phyloP scores from a whole-genome alignment of 495 filamentous ascomycete genomes.

The Neurospora sp. region DNA sequence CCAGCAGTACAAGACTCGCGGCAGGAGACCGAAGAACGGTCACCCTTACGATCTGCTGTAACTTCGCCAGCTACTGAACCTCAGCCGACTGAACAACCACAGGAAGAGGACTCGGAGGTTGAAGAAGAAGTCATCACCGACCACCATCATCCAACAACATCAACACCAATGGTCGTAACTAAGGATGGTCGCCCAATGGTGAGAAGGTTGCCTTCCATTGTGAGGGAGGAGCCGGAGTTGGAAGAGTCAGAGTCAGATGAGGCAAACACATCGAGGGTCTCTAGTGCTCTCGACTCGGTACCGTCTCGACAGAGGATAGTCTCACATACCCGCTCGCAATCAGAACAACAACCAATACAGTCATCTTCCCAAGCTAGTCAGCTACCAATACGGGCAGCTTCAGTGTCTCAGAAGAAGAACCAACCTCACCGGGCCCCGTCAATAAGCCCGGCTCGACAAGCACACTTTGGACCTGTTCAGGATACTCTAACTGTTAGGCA shows the following conservation, averaged over 20 bases:
- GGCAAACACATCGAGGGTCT: conserved; percentile 6
- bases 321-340: conserved; percentile 1
- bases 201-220: conserved; percentile 49
- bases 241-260: conserved; percentile 19
- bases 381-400: neutral
- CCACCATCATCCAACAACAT: neutral
- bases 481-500: conserved; percentile 52
- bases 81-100: conserved; percentile 8
- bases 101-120: neutral
- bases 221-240: conserved; percentile 49
- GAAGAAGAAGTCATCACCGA: neutral
- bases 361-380: neutral
- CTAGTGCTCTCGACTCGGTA: conserved; percentile 22
- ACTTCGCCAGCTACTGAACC: conserved; percentile 12
- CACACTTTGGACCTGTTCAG: conserved; percentile 55
- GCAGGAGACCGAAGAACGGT: conserved; percentile 6
- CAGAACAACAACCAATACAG: neutral
- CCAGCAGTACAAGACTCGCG: neutral
- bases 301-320: conserved; percentile 19
- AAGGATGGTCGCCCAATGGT: conserved; percentile 7
- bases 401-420: neutral
- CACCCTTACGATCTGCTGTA: conserved; percentile 3
- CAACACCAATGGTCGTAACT: neutral
- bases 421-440: conserved; percentile 9
- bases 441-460: conserved; percentile 41